These are phyloP conservation scores for Scortechinia acanthostroma DNA, from an alignment of 2,329 filamentous ascomycete genomes.

Conservation along the genomic window DNA sequence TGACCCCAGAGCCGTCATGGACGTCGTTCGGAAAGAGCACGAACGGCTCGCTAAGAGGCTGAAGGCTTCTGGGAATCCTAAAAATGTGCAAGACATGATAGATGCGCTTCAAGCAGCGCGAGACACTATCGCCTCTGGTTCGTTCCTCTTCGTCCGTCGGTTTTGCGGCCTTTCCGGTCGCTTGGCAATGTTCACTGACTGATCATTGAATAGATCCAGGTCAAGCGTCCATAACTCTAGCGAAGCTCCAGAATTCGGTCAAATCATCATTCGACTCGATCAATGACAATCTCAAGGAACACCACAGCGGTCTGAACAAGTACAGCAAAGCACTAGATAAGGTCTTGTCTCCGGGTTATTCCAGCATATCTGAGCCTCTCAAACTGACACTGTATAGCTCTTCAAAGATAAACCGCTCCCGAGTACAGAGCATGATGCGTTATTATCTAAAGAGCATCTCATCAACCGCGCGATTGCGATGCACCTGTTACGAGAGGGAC, in stretches of 20 bases:
- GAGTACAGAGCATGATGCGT: slow-evolving; percentile 72
- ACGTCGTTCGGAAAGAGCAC: slow-evolving; percentile 64
- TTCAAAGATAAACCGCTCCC: slow-evolving; percentile 65
- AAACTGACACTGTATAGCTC: slow-evolving; percentile 37
- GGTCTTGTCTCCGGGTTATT: slow-evolving; percentile 32
- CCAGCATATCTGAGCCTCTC: slow-evolving; percentile 15
- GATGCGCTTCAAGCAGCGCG: slow-evolving; percentile 68
- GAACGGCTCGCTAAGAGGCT: slow-evolving; percentile 63
- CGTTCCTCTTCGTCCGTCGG: slow-evolving; percentile 11
- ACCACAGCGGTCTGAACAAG: slow-evolving; percentile 74
- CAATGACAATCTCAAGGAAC: slow-evolving; percentile 74
- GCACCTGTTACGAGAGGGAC: slow-evolving; percentile 89
- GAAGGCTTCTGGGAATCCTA: slow-evolving; percentile 64
- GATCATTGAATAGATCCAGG: slow-evolving; percentile 48
- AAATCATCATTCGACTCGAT: slow-evolving; percentile 75
- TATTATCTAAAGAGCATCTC: slow-evolving; percentile 67
- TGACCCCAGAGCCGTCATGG: no score
- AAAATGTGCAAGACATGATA: slow-evolving; percentile 78
- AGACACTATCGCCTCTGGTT: slow-evolving; percentile 67
- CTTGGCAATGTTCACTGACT: slow-evolving; percentile 7
- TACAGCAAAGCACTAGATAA: slow-evolving; percentile 82
- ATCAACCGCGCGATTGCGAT: slow-evolving; percentile 93
- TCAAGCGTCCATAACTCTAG: slow-evolving; percentile 67
- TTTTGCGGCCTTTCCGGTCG: no score
- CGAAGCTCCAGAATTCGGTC: slow-evolving; percentile 78